Evolutionary conservation across 202 grass and related monocot genomes (phyloP), one percentile per base, ranked within the genome.

Genomic region (Saccharum hybrid): DNA sequence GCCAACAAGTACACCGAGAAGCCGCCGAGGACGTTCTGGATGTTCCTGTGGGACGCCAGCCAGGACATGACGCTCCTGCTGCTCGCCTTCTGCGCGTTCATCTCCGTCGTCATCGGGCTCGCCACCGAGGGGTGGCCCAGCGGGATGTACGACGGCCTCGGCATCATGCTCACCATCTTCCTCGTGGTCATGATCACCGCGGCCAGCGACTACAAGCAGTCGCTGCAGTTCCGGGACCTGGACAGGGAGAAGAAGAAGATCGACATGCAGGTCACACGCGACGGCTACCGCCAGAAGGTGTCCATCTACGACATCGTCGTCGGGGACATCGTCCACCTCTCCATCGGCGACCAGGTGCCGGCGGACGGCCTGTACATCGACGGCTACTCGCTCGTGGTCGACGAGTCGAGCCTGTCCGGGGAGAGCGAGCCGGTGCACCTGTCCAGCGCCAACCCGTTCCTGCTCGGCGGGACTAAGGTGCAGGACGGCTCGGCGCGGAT

Each of bases 191-290:
- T 77, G 54, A 92, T 98, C 84, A 98, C 96, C 37, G 93, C 93
- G 10, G 86, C 89, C 72, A 98, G 96, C 72, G 96, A 98, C 68
- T 96, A 96, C 79, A 95, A 82, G 72, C 93, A 96, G 76, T 98
- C 96, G 38, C 88, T 98, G 38, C 96, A 98, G 79, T 94, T 98
- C 63, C 73, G 93, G 56, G 96, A 98, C 86, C 89, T 98, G 10
- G 96, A 98, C 72, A 86, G 81, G 87, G 96, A 98, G 88, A 98
- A 98, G 93, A 96, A 96, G 88, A 98, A 90, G 87, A 98, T 98
- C n/a, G 90, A 86, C 31, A 86, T 96, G 34, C 93, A 98, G 46
- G 93, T 95, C 19, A 98, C 89, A 2, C 88, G 96, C 33, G 96
- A 98, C 69, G 89, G 89, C 18, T 96, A 90, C 82, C 71, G 91